Percentiles rank a stretch among this genome's conserved stretches.
Evolutionary conservation across 2,329 filamentous ascomycete genomes (phyloP).

Genomic region (Hypoxylon sp.): DNA sequence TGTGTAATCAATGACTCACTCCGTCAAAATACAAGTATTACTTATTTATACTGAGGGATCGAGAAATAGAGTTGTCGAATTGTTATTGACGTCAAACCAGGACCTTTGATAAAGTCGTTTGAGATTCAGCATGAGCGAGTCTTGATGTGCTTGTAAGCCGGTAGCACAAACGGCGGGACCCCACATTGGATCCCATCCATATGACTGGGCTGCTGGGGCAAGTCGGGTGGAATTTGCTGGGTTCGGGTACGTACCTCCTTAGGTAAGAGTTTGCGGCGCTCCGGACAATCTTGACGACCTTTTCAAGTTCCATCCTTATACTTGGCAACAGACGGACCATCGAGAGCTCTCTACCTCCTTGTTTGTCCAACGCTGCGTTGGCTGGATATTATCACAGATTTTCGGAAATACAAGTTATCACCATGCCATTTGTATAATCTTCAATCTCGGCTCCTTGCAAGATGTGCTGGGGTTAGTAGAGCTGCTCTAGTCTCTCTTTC

Average conservation of each 20-base stretch:
- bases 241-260: conserved; percentile 3
- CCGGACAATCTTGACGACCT: conserved; percentile 16
- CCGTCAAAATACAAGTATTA: not conserved
- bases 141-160: conserved; percentile 13
- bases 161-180: conserved; percentile 26
- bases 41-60: not conserved
- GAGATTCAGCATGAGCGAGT: conserved; percentile 3
- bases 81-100: not conserved
- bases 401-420: conserved; percentile 10
- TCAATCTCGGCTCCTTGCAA: conserved; percentile 13
- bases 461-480: conserved; percentile 30
- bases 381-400: not conserved
- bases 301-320: not conserved
- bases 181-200: conserved; percentile 17
- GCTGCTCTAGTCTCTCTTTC: conserved; percentile 21
- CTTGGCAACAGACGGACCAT: conserved; percentile 1
- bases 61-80: not conserved
- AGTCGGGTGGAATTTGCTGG: not conserved
- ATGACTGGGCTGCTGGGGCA: conserved; percentile 11
- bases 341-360: conserved; percentile 1
- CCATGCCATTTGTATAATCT: conserved; percentile 27
- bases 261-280: conserved; percentile 2
- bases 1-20: not conserved
- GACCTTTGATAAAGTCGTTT: not conserved
- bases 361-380: conserved; percentile 1